Conservation (phyloP, 495 filamentous ascomycete genomes). For the Hypoxylon trugodes region DNA sequence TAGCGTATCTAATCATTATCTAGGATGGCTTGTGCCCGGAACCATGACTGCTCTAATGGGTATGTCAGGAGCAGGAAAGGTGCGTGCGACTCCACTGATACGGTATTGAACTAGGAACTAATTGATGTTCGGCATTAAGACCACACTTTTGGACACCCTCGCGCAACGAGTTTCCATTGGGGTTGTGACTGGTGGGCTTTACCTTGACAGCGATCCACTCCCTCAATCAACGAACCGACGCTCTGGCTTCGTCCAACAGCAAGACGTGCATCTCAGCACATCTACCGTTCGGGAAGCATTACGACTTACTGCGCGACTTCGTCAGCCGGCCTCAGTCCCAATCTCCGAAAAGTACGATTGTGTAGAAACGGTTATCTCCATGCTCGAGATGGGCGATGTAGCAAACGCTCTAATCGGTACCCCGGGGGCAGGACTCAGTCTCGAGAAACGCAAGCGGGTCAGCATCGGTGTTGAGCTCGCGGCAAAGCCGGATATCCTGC, state of each 20-base stretch:
- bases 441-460: slow-evolving; percentile 59
- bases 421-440: slow-evolving; percentile 61
- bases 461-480: slow-evolving; percentile 84
- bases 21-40: slow-evolving; percentile 74
- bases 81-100: neutral
- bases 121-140: slow-evolving; percentile 46
- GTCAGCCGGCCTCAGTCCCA: slow-evolving; percentile 68
- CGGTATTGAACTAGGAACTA: neutral
- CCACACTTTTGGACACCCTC: slow-evolving; percentile 70
- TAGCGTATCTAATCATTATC: slow-evolving; percentile 42
- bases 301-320: slow-evolving; percentile 70
- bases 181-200: slow-evolving; percentile 67
- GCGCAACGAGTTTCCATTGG: slow-evolving; percentile 68
- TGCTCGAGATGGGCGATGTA: slow-evolving; percentile 75
- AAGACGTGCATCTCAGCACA: slow-evolving; percentile 75
- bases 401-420: slow-evolving; percentile 78
- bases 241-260: slow-evolving; percentile 77
- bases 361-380: slow-evolving; percentile 76
- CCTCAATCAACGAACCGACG: slow-evolving; percentile 69
- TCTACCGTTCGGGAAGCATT: slow-evolving; percentile 77
- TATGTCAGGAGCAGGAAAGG: slow-evolving; percentile 69
- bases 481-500: slow-evolving; percentile 74
- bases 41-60: slow-evolving; percentile 76
- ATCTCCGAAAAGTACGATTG: slow-evolving; percentile 71
- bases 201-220: slow-evolving; percentile 69